A percentile compares a stretch with the other conserved stretches of the same genome.
These are phyloP conservation scores for Staphylotrichum tortipilum DNA, from an alignment of 495 filamentous ascomycete species.

Conservation along the genomic window DNA sequence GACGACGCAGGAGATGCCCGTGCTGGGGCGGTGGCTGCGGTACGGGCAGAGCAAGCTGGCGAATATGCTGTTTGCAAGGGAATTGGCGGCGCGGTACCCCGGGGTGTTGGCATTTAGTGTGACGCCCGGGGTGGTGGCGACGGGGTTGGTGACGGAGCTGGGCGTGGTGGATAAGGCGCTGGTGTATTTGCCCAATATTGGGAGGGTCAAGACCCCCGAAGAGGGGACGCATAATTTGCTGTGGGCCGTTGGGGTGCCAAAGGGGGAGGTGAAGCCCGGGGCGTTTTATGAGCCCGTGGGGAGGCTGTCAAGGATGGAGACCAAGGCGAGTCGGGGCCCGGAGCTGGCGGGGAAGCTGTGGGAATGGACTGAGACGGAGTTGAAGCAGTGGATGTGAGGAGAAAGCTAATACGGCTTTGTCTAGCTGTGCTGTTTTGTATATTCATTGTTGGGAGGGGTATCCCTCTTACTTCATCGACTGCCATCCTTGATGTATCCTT, in stretches of 20 bases:
- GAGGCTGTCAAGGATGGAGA: background rate
- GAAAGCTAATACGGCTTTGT: too few species aligned
- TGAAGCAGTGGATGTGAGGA: background rate
- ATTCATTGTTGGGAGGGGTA: too few species aligned
- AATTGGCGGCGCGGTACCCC: constrained; percentile 47
- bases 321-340: background rate
- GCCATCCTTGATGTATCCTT: background rate
- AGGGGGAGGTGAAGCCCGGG: constrained; percentile 1
- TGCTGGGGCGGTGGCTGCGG: constrained; percentile 22
- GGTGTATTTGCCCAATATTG: background rate
- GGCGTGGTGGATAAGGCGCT: background rate
- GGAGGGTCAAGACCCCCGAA: constrained; percentile 2
- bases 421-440: too few species aligned
- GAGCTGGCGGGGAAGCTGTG: constrained; percentile 11
- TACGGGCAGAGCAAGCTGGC: constrained; percentile 42
- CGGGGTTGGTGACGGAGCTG: constrained; percentile 9
- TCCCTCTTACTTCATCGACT: background rate
- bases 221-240: constrained; percentile 15
- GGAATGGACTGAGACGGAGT: constrained; percentile 14
- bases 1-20: constrained; percentile 20
- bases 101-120: constrained; percentile 46
- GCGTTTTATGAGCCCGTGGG: constrained; percentile 16
- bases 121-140: constrained; percentile 55
- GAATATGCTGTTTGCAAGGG: constrained; percentile 41
- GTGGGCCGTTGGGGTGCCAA: constrained; percentile 6